Base-by-base conservation (phyloP, 1,139 yeast species). In the Candida sojae region DNA sequence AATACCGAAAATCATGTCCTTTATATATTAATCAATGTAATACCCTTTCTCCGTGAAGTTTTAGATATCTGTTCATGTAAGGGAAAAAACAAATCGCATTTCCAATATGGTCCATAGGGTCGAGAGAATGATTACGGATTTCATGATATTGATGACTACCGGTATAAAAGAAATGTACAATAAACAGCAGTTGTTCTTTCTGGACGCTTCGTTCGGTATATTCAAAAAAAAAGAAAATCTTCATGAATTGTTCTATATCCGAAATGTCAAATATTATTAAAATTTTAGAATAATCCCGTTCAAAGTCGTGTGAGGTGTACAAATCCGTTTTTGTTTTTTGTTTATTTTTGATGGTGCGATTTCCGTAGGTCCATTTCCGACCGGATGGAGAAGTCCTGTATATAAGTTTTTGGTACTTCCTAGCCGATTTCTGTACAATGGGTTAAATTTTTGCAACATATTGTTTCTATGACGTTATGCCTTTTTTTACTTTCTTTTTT, bases 391-490 rank as follows among this genome's bases (percentile, higher is more conserved):
- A 35, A 35, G 28, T 17, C 21, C 21, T 17, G 21, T 17, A 3
- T 17, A 17, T 17, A 17, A 3, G 21, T 35, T 35, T 35, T 10
- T 17, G 8, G 39, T 21, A 3, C 21, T 17, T 17, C 21, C 3
- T 17, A 29, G 25, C 39, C 28, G 28, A n/a, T 8, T 25, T 9
- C 17, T 35, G 39, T 12, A 35, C 28, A 17, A 21, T 17, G 39
- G 23, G 39, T n/a, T 35, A 35, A 35, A 35, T 25, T 21, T 35
- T 35, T 35, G 39, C 39, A 35, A 12, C 39, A 17, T 12, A 35
- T 35, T 35, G 39, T 35, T 34, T 10, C 39, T 35, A 35, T 35
- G 39, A 35, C 39, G 39, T 35, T 35, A 35, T 35, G 26, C 6
- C 10, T 3, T 21, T 35, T 35, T 35, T 35, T 34, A n/a, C n/a